Evolutionary conservation across 2,329 filamentous ascomycete species (phyloP).

Genomic region (Dothideomycetes sp.): DNA sequence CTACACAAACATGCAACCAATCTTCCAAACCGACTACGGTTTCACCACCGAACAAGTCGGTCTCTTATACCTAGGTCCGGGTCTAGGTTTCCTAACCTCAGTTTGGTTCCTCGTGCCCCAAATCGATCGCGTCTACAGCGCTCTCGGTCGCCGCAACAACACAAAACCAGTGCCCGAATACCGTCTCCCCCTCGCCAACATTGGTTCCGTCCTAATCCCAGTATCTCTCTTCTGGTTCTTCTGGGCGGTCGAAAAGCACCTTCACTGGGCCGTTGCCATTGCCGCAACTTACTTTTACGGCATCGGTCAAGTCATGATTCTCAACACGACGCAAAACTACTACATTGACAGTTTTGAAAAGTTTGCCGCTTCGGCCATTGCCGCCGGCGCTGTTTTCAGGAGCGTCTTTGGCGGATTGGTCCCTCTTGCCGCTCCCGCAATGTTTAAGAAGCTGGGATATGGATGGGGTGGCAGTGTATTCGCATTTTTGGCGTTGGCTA

Average conservation of each 20-base stretch:
- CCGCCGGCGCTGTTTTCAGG: slow-evolving; percentile 40
- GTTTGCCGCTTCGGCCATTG: slow-evolving; percentile 43
- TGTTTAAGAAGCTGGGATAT: slow-evolving; percentile 39
- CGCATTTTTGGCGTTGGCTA: slow-evolving; percentile 35
- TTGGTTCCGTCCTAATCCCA: slow-evolving; percentile 36
- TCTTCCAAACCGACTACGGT: slow-evolving; percentile 35
- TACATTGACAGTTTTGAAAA: slow-evolving; percentile 45
- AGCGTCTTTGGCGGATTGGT: slow-evolving; percentile 39
- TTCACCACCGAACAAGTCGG: slow-evolving; percentile 40
- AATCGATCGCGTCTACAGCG: slow-evolving; percentile 41
- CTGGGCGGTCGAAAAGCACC: slow-evolving; percentile 35
- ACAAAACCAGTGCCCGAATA: slow-evolving; percentile 35
- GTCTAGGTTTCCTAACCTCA: slow-evolving; percentile 35
- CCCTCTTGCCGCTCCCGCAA: slow-evolving; percentile 35
- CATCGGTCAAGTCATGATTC: slow-evolving; percentile 44
- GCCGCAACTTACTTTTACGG: slow-evolving; percentile 40
- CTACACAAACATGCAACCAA: slow-evolving; percentile 41
- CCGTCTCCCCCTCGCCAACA: slow-evolving; percentile 38
- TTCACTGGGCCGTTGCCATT: slow-evolving; percentile 35
- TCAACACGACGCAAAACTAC: slow-evolving; percentile 47
- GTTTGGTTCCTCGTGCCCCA: slow-evolving; percentile 39
- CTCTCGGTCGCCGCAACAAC: slow-evolving; percentile 32
- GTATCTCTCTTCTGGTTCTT: slow-evolving; percentile 36
- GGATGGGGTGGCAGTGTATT: slow-evolving; percentile 44
- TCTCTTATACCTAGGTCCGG: slow-evolving; percentile 37